phyloP scores from a whole-genome alignment of 1,284 basidiomycete genomes.

The Ustilago nuda region DNA sequence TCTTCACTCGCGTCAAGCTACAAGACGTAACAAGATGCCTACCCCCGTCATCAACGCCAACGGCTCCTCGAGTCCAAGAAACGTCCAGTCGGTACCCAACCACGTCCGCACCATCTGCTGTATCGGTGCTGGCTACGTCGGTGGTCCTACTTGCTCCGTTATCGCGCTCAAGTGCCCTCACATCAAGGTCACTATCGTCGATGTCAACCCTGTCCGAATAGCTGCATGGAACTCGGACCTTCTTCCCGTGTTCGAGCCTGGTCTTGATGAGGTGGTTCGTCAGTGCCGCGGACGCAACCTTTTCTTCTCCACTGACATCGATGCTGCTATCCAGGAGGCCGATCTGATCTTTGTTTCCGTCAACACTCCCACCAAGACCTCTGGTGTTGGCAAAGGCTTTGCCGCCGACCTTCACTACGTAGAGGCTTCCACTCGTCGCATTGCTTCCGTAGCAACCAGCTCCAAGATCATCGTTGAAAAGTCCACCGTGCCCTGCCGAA shows the following conservation, averaged over 20 bases:
- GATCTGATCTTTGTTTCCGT: conserved; percentile 81
- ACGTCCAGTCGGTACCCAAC: conserved; percentile 38
- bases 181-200: conserved; percentile 95
- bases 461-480: conserved; percentile 99
- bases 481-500: conserved; percentile 97
- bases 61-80: conserved; percentile 30
- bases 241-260: conserved; percentile 95
- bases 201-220: conserved; percentile 92
- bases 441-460: conserved; percentile 87
- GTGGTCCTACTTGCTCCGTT: conserved; percentile 82
- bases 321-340: conserved; percentile 90
- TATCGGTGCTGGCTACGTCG: conserved; percentile 94
- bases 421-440: conserved; percentile 93
- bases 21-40: conserved; percentile 13
- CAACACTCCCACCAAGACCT: conserved; percentile 99
- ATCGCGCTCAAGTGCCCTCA: conserved; percentile 94
- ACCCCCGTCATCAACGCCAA: conserved; percentile 18
- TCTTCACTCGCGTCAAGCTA: neutral
- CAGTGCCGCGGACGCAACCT: conserved; percentile 90
- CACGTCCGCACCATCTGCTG: conserved; percentile 69
- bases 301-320: conserved; percentile 96
- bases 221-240: conserved; percentile 88
- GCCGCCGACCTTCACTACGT: conserved; percentile 83
- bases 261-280: conserved; percentile 92
- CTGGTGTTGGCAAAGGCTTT: conserved; percentile 94